Evolutionary conservation across 148 eudicot genomes (phyloP), one percentile per base, ranked within the genome.

Genomic region (Spergularia marina): DNA sequence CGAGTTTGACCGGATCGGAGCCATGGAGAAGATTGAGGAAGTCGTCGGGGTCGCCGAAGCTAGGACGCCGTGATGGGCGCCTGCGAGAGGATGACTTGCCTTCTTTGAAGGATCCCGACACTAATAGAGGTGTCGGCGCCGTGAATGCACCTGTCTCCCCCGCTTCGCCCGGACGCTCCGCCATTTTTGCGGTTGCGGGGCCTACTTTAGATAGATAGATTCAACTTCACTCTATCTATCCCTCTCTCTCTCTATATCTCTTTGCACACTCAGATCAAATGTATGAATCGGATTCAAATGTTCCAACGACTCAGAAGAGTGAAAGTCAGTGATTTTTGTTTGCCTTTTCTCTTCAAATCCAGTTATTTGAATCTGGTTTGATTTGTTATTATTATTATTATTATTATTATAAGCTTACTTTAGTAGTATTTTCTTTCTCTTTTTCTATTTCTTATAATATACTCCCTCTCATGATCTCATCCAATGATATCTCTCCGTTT

Each of bases 1-100:
- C 98, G 59, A 94, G 68, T 80, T 86, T 91, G 75, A 94, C 94
- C 88, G 98, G 98, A 94, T 94, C 98, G 88, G 98, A 94, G 10
- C 97, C 98, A 71, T 94, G 98, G 34, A 94, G 96, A 79, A 89
- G 68, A 69, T 83, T 91, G 18, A 94, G 58, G 77, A 90, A 90
- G 73, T 94, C 98, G 44, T 94, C 98, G 6, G 93, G 85, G 62
- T 94, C 71, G 36, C 71, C 98, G 60, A 91, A 65, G 65, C 98
- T 94, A 16, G 97, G 94, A 68, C 95, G 78, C 40, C 86, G 61
- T n/a, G 88, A 81, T 12, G 82, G 83, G 25, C 93, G 80, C 77
- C 95, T 63, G 71, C 96, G 82, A 21, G 92, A 83, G 0, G 85
- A 79, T 23, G 81, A 80, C 71, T 81, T 83, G 4, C 86, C 87